Base-by-base conservation (phyloP, 371 early-diverging fungal species). In the Zopfochytrium polystomum region DNA sequence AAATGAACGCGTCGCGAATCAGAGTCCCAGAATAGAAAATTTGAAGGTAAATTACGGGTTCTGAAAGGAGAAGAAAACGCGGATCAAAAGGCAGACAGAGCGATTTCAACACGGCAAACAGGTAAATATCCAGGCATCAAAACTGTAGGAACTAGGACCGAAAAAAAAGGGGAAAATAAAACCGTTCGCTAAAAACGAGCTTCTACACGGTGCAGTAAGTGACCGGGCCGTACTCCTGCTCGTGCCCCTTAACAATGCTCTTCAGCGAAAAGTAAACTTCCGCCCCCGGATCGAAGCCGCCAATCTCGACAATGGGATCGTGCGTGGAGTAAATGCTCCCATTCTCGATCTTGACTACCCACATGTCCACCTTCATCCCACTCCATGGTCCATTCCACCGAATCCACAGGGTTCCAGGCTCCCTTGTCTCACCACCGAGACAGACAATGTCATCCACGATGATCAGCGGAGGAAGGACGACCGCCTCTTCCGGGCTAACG, bases 311-410 rank as follows among this genome's bases (percentile, higher is more conserved):
- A 18, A 42, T 42, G n/a, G 42, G 42, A n/a, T n/a, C 42, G 11
- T 42, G 13, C 11, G 42, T 42, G 42, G 42, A 42, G 27, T 55
- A 26, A 20, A 22, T 44, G 15, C 34, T 62, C 30, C 48, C 55
- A 25, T 38, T 45, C 2, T 51, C 2, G 15, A 70, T 53, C 23
- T 58, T 32, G 6, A 78, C 66, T 25, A 65, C 57, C 62, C 69
- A 78, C 25, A 68, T 13, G 15, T 78, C 78, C 3, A 70, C 69
- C 35, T 55, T 51, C 20, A 63, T 63, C 5, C 72, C 72, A 31
- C 27, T 73, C 76, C 75, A 78, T 18, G 72, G 72, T 27, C 25
- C 34, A 20, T 52, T 59, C 78, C 78, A 78, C 31, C 61, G 54
- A 11, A 63, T 63, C 78, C 78, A 78, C 35, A 78, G 57, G 30